Evolutionary conservation across 768 basidiomycete genomes (phyloP).

Genomic region (Podaxis sp.): DNA sequence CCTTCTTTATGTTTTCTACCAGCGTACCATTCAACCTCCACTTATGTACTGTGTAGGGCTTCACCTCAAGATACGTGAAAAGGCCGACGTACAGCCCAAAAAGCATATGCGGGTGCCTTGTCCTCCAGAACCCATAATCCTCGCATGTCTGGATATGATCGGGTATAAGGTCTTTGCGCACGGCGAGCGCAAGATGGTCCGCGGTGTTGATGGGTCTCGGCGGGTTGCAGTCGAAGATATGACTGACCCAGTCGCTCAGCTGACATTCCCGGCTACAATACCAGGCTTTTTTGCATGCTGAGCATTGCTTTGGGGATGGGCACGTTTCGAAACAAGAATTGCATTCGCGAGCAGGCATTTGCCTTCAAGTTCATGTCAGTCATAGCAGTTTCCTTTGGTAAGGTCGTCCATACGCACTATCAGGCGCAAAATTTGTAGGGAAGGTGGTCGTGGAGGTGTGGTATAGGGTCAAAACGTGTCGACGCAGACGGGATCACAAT

Average conservation of each 20-base stretch:
- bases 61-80: slow-evolving; percentile 19
- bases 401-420: too few species aligned
- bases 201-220: slow-evolving; percentile 28
- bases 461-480: too few species aligned
- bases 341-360: slow-evolving; percentile 15
- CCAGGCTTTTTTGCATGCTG: slow-evolving; percentile 27
- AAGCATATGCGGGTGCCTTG: slow-evolving; percentile 20
- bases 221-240: slow-evolving; percentile 33
- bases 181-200: slow-evolving; percentile 32
- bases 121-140: slow-evolving; percentile 36
- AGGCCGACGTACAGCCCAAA: slow-evolving; percentile 35
- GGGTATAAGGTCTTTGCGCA: slow-evolving; percentile 26
- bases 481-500: too few species aligned
- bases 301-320: slow-evolving; percentile 16
- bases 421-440: too few species aligned
- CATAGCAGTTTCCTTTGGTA: too few species aligned
- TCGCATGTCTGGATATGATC: slow-evolving; percentile 29
- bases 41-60: slow-evolving; percentile 28
- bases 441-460: too few species aligned
- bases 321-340: neutral
- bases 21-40: slow-evolving; percentile 34
- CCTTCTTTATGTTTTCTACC: slow-evolving; percentile 31
- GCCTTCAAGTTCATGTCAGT: too few species aligned
- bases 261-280: slow-evolving; percentile 36
- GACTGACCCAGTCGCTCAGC: slow-evolving; percentile 26